phyloP scores from a whole-genome alignment of 2,329 filamentous ascomycete species.

The Hypoxylon rubiginosum region DNA sequence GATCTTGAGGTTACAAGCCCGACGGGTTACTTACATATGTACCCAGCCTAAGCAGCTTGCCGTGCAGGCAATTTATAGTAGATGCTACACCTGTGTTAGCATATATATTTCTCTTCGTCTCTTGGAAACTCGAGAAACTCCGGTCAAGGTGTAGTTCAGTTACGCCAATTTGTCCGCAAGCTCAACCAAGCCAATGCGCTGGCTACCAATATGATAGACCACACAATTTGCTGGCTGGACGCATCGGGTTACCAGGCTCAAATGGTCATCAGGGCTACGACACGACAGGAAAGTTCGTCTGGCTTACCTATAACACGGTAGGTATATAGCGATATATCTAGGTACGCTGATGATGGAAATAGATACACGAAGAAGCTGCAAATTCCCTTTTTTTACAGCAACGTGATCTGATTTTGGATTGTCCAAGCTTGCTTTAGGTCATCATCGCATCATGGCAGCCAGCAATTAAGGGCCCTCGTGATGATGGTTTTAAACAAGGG shows the following conservation, averaged over 20 bases:
- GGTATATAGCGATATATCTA: neutral
- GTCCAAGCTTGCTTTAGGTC: conserved; percentile 75
- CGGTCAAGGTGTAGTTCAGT: conserved; percentile 38
- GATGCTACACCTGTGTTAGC: conserved; percentile 12
- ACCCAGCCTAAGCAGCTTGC: neutral
- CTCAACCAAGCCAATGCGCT: conserved; percentile 50
- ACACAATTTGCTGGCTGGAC: conserved; percentile 47
- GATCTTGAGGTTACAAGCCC: no score
- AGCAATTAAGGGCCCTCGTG: conserved; percentile 73
- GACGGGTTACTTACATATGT: no score
- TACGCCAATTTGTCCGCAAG: conserved; percentile 49
- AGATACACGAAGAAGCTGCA: conserved; percentile 3
- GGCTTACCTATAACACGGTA: conserved; percentile 29
- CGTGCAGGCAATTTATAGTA: neutral
- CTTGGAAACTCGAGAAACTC: conserved; percentile 2
- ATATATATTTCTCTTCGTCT: conserved; percentile 1
- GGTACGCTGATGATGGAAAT: neutral
- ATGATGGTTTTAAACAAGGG: conserved; percentile 77
- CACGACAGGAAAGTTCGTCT: conserved; percentile 11
- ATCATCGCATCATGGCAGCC: conserved; percentile 76
- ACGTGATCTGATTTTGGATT: conserved; percentile 50
- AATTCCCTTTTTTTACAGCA: conserved; percentile 8
- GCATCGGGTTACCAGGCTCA: conserved; percentile 51
- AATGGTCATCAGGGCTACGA: conserved; percentile 48
- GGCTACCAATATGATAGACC: conserved; percentile 11